Conservation (phyloP, 2,329 filamentous ascomycete genomes). For the Trichoderma sp. region DNA sequence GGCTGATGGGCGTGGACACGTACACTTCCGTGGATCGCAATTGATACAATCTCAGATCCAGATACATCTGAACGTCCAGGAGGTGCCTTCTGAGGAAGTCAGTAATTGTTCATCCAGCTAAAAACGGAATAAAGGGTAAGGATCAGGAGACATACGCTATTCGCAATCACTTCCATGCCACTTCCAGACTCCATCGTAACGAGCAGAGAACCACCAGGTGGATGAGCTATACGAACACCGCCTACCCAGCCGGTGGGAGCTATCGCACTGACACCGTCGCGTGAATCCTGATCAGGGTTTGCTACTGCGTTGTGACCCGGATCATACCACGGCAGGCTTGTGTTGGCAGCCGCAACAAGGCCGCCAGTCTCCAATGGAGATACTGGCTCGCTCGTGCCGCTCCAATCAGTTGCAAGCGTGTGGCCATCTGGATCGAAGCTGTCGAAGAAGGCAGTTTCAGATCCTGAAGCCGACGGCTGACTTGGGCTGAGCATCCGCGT, state of each 20-base stretch:
- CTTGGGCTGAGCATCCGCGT: conserved; percentile 13
- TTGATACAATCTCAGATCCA: conserved; percentile 17
- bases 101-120: conserved; percentile 16
- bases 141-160: conserved; percentile 22
- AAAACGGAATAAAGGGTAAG: background rate
- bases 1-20: conserved; percentile 2
- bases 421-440: background rate
- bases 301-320: background rate
- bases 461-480: background rate
- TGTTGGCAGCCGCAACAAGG: background rate
- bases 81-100: conserved; percentile 24
- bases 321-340: conserved; percentile 7
- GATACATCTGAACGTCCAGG: conserved; percentile 14
- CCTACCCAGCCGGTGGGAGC: background rate
- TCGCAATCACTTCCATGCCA: background rate
- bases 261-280: background rate
- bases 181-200: background rate
- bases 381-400: background rate
- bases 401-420: conserved; percentile 1
- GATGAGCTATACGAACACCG: background rate
- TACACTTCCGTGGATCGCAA: conserved; percentile 22
- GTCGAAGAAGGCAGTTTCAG: background rate
- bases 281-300: background rate
- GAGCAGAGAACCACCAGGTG: background rate
- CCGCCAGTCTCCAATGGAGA: background rate